Base-by-base conservation (phyloP, 495 filamentous ascomycete genomes). In the Haplographium delicatum region DNA sequence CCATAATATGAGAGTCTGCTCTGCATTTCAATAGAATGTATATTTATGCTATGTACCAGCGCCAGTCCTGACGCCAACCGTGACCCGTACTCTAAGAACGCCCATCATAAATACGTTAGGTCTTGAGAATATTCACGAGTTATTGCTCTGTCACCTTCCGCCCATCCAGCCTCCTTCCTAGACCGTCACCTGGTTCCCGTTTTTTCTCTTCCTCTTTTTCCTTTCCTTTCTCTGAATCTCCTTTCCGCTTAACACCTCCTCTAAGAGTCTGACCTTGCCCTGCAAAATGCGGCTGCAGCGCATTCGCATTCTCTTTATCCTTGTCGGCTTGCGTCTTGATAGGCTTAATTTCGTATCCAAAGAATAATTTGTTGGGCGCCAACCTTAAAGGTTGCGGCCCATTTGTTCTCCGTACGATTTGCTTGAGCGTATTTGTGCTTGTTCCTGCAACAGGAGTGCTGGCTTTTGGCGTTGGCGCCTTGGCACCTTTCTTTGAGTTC, bases 311-410 rank as follows among this genome's bases (percentile, higher is more conserved):
- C 42, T 80, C 73, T 46, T 74, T 71, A 18, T 80, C 84, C 44
- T 84, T 78, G 49, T 88, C 86, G 23, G 82, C 86, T 18, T 83
- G 83, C 34, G 88, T 88, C 72, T 85, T 88, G 16, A 91, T 76
- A 0, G 90, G 90, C 60, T 85, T 91, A 64, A 96, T 76, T 52
- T 93, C 82, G 60, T 97, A 98, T 9, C 93, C 93, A 56, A 98
- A 93, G 71, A 98, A 98, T 5, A 98, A 72, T 62, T 96, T 91
- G 49, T 91, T 91, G 0, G 84, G 86, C 2, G 89, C 81, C 43
- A 98, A 68, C 18, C 93, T 79, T 7, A 98, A 73, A 2, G 93
- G 93, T 60, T 91, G 86, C 0, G 91, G 91, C 2, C 91, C 77
- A 60, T 93, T 91, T 15, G 69, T 83, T 39, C 77, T 68, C 31